Base-by-base conservation (phyloP, 176 grass and related monocot species). In the Microstegium vimineum region DNA sequence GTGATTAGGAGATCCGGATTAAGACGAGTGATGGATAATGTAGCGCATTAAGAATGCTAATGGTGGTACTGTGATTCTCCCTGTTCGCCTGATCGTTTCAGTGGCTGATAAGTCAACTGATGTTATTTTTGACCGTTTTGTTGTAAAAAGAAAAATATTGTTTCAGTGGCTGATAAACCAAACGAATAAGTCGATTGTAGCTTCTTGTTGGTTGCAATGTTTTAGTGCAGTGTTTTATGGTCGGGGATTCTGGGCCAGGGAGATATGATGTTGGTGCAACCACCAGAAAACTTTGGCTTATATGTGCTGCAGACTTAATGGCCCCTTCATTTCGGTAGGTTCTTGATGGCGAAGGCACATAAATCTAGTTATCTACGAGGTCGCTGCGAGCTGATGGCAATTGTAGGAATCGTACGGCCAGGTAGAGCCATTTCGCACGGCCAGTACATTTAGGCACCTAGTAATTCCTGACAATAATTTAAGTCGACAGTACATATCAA, bases 291-390 rank as follows among this genome's bases (percentile, higher is more conserved):
- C 5, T 64, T 86, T 65, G 38, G 22, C 41, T 40, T 16, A 8
- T 80, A n/a, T n/a, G n/a, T n/a, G n/a, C 71, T 46, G 8, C 40
- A 85, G 62, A n/a, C n/a, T 85, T 69, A 89, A 85, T 85, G 35
- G 71, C 63, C 54, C 41, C 82, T 41, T 77, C 26, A 77, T 81
- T 89, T 81, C 27, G 77, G 87, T 85, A 71, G 82, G 87, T 85
- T 79, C 60, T 74, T 62, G 76, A 85, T 62, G 69, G 70, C 51
- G 28, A 80, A 66, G 32, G 22, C 66, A 85, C 28, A 23, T 80
- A 45, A 0, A 45, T 45, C 0, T 42, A 17, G n/a, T n/a, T 34
- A 25, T 69, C 47, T 61, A 75, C 76, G 51, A 69, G 62, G 62
- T 76, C 75, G 85, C 72, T 82, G 62, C 31, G 41, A 71, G 11